Evolutionary conservation across 192 early-diverging fungal genomes (phyloP).

Genomic region (Coemansia guatemalensis): DNA sequence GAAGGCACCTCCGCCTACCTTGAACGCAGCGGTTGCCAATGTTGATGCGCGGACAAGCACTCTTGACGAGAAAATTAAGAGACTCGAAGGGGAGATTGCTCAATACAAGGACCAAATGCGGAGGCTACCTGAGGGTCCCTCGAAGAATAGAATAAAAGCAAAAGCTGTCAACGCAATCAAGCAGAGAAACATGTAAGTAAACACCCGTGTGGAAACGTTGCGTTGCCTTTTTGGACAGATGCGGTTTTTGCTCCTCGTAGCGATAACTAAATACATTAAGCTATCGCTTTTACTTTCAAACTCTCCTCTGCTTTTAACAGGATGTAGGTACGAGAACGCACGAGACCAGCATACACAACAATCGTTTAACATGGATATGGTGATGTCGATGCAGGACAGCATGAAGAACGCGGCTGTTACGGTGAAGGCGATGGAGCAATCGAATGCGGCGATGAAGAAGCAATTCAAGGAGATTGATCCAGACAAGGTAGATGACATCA

Average conservation of each 20-base stretch:
- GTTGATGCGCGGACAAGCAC: constrained; percentile 84
- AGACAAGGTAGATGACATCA: constrained; percentile 90
- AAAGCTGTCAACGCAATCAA: constrained; percentile 88
- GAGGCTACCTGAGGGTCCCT: constrained; percentile 87
- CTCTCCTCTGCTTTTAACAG: constrained; percentile 19
- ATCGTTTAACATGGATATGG: constrained; percentile 99
- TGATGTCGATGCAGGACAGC: constrained; percentile 89
- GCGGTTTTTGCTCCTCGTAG: background rate
- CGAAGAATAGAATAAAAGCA: constrained; percentile 89
- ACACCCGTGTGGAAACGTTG: background rate
- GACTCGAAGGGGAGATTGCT: constrained; percentile 90
- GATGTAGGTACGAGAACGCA: constrained; percentile 72
- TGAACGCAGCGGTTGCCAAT: constrained; percentile 81
- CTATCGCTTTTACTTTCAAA: background rate
- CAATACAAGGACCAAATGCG: constrained; percentile 92
- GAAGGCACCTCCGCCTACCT: constrained; percentile 80
- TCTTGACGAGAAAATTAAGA: constrained; percentile 92
- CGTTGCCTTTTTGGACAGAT: background rate
- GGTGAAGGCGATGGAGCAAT: constrained; percentile 93
- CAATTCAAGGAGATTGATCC: constrained; percentile 95
- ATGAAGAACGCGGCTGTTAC: constrained; percentile 95
- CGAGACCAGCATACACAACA: constrained; percentile 94
- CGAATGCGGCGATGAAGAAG: constrained; percentile 93
- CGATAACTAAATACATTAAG: background rate
- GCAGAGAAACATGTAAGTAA: constrained; percentile 84